Percentiles rank a stretch among this genome's conserved stretches.
Evolutionary conservation across 305 asterid species (phyloP).

Genomic region (Solanum hybrid): DNA sequence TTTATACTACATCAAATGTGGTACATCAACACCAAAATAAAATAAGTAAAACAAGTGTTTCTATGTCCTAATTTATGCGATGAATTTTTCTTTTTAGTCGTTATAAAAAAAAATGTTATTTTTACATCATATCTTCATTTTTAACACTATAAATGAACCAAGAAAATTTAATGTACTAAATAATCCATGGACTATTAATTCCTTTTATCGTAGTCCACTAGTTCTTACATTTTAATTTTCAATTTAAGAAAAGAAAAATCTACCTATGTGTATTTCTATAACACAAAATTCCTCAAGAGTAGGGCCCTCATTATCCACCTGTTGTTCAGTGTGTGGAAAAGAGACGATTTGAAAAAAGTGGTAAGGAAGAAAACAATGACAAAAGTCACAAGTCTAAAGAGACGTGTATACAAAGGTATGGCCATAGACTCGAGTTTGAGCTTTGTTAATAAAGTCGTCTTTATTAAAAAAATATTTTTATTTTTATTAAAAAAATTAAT

Average conservation of each 20-base stretch:
- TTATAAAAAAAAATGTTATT: too few species aligned
- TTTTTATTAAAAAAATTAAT: too few species aligned
- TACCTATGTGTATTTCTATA: not conserved
- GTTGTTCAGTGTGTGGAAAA: not conserved
- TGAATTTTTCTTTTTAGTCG: not conserved
- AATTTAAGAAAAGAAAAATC: not conserved
- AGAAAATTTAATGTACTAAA: not conserved
- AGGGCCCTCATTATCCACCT: not conserved
- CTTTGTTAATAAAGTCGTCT: not conserved
- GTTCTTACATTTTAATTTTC: not conserved
- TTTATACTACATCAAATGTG: not conserved
- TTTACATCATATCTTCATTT: not conserved
- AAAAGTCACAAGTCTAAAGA: not conserved
- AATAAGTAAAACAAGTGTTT: not conserved
- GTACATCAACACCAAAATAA: not conserved
- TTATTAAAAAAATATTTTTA: too few species aligned
- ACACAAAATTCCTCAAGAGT: not conserved
- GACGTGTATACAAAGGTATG: not conserved
- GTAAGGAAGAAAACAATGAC: not conserved
- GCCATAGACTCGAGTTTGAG: not conserved
- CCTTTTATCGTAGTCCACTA: not conserved
- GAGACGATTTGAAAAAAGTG: not conserved
- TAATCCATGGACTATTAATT: not conserved
- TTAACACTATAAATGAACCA: not conserved
- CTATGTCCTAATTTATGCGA: not conserved